Percentiles rank a stretch among this genome's conserved stretches.
Conservation (phyloP, 2,329 filamentous ascomycete species). For the Diaporthe vexans region DNA sequence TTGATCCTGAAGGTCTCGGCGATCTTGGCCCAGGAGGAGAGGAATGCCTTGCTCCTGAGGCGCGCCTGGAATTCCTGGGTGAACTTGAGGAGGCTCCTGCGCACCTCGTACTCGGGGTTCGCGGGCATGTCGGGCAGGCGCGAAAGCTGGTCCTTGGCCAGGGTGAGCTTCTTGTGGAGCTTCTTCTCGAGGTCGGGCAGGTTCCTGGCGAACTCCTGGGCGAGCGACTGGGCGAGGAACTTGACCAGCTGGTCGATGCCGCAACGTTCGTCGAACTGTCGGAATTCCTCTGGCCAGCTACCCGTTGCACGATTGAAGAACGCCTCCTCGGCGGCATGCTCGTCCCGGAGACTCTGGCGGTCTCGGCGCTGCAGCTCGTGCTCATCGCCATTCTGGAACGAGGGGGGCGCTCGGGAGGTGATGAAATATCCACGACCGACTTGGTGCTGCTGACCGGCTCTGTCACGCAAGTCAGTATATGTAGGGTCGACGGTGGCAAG, state of each 20-base stretch:
- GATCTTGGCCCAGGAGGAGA: constrained; percentile 59
- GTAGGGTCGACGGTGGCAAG: neutral
- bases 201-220: constrained; percentile 66
- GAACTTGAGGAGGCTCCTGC: constrained; percentile 71
- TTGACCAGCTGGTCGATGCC: constrained; percentile 67
- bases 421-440: constrained; percentile 85
- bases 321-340: constrained; percentile 64
- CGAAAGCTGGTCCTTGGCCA: constrained; percentile 68
- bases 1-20: constrained; percentile 66
- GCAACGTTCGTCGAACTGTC: constrained; percentile 61
- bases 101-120: constrained; percentile 77
- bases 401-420: constrained; percentile 74
- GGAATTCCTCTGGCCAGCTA: constrained; percentile 65
- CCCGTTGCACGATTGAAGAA: constrained; percentile 61
- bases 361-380: constrained; percentile 57
- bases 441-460: constrained; percentile 67
- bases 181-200: constrained; percentile 63
- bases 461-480: neutral
- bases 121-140: constrained; percentile 76
- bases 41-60: constrained; percentile 65
- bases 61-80: constrained; percentile 65
- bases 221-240: constrained; percentile 67
- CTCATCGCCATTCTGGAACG: constrained; percentile 44
- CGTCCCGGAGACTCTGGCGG: constrained; percentile 54
- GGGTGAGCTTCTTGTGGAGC: constrained; percentile 60